Percentiles rank a stretch among this genome's conserved stretches.
These are phyloP conservation scores for Scortechinia acanthostroma DNA, from an alignment of 2,329 filamentous ascomycete species.

Conservation along the genomic window DNA sequence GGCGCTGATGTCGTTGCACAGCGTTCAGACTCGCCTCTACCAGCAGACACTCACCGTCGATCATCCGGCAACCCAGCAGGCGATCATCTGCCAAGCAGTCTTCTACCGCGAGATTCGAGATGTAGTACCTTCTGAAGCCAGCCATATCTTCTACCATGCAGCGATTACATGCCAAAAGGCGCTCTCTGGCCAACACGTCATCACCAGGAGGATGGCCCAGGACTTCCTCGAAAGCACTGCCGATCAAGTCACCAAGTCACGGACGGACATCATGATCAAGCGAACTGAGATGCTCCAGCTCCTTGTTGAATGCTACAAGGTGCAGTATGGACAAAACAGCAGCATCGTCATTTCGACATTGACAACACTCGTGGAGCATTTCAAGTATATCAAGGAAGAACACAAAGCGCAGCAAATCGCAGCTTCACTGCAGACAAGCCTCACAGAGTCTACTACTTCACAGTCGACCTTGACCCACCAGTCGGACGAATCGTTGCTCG, in stretches of 20 bases:
- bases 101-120: slow-evolving; percentile 5
- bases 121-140: not conserved
- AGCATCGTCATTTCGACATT: slow-evolving; percentile 6
- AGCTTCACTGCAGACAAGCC: slow-evolving; percentile 9
- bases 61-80: slow-evolving; percentile 8
- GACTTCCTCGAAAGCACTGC: slow-evolving; percentile 8
- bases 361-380: slow-evolving; percentile 7
- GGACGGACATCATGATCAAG: slow-evolving; percentile 20
- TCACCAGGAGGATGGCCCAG: slow-evolving; percentile 8
- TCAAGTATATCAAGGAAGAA: slow-evolving; percentile 6
- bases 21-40: slow-evolving; percentile 16
- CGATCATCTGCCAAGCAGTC: slow-evolving; percentile 8
- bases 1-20: slow-evolving; percentile 14
- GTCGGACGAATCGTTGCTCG: not conserved
- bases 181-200: slow-evolving; percentile 3
- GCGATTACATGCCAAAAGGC: slow-evolving; percentile 5
- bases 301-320: slow-evolving; percentile 9
- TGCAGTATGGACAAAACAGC: slow-evolving; percentile 7
- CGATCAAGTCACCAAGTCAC: slow-evolving; percentile 12
- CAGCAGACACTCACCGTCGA: slow-evolving; percentile 15
- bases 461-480: no score
- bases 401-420: slow-evolving; percentile 7
- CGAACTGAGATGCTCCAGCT: slow-evolving; percentile 5
- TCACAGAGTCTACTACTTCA: slow-evolving; percentile 6
- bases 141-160: slow-evolving; percentile 7